Evolutionary conservation across 2,329 filamentous ascomycete species (phyloP).

Genomic region (Endoconidiophora laricicola): DNA sequence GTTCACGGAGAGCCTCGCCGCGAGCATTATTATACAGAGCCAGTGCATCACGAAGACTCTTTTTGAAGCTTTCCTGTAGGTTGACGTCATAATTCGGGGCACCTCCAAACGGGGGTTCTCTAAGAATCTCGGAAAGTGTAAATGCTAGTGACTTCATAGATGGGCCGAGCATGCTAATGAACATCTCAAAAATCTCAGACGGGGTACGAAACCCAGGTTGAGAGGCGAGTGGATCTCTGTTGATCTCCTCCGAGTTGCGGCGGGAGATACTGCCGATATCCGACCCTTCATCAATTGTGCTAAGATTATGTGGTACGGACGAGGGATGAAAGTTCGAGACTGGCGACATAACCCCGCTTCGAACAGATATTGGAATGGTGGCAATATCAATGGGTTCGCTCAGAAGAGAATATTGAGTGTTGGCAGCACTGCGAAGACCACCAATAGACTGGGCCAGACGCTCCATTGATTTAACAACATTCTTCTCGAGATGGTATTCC

Average conservation of each 20-base stretch:
- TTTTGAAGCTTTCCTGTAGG: constrained; percentile 63
- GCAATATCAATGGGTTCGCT: constrained; percentile 31
- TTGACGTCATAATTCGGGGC: constrained; percentile 50
- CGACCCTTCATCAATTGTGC: constrained; percentile 13
- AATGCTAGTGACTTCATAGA: constrained; percentile 94
- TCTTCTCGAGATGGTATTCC: constrained; percentile 62
- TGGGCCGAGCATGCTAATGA: constrained; percentile 75
- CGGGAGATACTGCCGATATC: constrained; percentile 2
- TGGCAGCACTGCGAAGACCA: constrained; percentile 74
- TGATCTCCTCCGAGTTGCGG: constrained; percentile 8
- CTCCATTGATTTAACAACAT: constrained; percentile 70
- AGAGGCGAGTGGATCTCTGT: constrained; percentile 5
- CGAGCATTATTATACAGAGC: constrained; percentile 62
- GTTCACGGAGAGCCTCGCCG: constrained; percentile 54
- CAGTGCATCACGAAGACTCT: constrained; percentile 67
- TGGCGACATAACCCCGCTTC: constrained; percentile 6
- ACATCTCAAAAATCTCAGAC: constrained; percentile 78
- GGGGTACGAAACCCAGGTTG: constrained; percentile 37
- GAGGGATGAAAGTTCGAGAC: constrained; percentile 12
- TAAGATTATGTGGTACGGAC: constrained; percentile 17
- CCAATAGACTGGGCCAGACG: constrained; percentile 76
- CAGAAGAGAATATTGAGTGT: constrained; percentile 73
- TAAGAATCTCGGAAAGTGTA: constrained; percentile 74
- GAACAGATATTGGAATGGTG: background rate
- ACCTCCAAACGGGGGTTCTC: constrained; percentile 66